phyloP scores from a whole-genome alignment of 78 protist genomes.

The Emiliania huxleyi region DNA sequence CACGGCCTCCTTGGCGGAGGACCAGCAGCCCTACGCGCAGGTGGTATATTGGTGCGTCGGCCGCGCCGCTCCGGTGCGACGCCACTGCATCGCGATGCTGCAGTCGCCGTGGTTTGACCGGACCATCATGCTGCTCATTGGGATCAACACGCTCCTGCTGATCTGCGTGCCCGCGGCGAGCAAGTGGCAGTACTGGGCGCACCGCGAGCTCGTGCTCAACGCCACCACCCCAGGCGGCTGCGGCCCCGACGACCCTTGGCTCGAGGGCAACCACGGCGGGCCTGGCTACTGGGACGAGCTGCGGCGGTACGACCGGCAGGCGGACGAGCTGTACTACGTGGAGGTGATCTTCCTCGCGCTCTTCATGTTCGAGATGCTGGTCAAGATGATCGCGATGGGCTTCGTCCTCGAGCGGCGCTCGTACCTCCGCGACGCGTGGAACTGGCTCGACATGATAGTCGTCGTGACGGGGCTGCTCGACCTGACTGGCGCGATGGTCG shows the following conservation, averaged over 20 bases:
- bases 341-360: not conserved
- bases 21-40: too few species aligned
- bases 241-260: not conserved
- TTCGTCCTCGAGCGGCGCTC: not conserved
- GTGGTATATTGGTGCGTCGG: too few species aligned
- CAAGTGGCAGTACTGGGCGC: not conserved
- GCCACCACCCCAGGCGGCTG: not conserved
- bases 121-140: not conserved
- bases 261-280: not conserved
- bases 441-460: constrained; percentile 31
- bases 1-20: too few species aligned
- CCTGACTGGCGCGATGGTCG: not conserved
- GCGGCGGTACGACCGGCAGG: not conserved
- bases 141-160: not conserved
- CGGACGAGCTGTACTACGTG: not conserved
- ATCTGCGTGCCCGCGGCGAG: not conserved
- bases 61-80: not conserved
- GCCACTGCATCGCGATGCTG: not conserved
- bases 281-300: not conserved
- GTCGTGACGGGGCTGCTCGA: not conserved
- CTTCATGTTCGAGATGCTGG: not conserved
- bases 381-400: not conserved
- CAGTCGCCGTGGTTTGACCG: not conserved
- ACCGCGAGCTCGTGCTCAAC: not conserved
- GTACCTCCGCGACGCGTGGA: not conserved